Base-by-base conservation (phyloP, 345 rosid genomes). In the Cardamine chenopodiifolia region DNA sequence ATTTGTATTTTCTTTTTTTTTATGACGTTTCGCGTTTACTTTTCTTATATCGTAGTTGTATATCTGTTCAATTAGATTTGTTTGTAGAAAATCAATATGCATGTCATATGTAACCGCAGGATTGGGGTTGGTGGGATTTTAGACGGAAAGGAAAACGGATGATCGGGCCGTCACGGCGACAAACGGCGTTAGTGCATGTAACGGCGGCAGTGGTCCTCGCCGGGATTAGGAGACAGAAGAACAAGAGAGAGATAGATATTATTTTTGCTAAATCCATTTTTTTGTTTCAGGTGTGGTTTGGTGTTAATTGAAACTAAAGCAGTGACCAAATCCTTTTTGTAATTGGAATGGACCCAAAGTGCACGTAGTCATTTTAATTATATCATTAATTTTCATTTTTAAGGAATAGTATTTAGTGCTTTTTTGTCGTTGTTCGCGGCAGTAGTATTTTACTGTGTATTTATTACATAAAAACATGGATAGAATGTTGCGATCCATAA, bases 91-190 rank as follows among this genome's bases (percentile, higher is more conserved):
- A 22, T 71, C 37, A 34, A 58, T 23, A 37, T 50, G 39, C 60
- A 71, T n/a, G n/a, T n/a, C n/a, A n/a, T n/a, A n/a, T n/a, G n/a
- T n/a, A 85, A n/a, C 89, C 88, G 60, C 93, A 88, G 3, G 86
- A 72, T 7, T 45, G 31, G 2, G 77, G 52, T 59, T 88, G 91
- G 2, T 57, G 78, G 52, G 65, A 44, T 42, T 35, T n/a, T 9
- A 86, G 62, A 69, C 86, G 82, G 77, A 90, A 90, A 26, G 93
- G 96, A 58, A 86, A 88, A 19, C 83, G 87, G 62, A 90, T 77
- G 2, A 10, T 14, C 1, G 86, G 86, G 57, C 81, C 84, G 19
- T 62, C 53, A 28, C 35, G 79, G 79, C 57, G 35, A 57, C 93
- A 90, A 35, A 50, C 57, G 32, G 88, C 60, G 26, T 25, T 55